Evolutionary conservation across 2,329 filamentous ascomycete genomes (phyloP), one percentile per base, ranked within the genome.

Genomic region (Scedosporium apiospermum): DNA sequence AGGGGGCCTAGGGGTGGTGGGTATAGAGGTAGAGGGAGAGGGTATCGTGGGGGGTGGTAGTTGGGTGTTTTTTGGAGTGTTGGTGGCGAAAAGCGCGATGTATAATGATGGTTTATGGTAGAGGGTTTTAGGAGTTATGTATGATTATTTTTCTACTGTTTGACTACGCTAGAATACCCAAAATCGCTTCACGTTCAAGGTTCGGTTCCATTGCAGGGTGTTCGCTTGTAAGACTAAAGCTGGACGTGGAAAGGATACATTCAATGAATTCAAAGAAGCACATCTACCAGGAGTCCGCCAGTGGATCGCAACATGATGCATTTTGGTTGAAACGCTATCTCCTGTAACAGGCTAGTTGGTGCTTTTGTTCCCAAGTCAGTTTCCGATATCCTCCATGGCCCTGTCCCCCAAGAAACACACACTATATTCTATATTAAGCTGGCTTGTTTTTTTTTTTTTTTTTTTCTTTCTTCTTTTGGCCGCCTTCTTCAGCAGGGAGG

Each of bases 1-100:
- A 71, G 84, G 69, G 74, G 84, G 64, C 72, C 82, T 57, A 76
- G 84, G 34, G 79, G 82, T 2, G 82, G 82, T 60, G 79, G 80
- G 2, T 82, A 80, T 58, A 80, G 83, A 49, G 78, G 77, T 16
- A 74, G 79, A 6, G 80, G 78, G 18, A 75, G 82, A 62, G 78
- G 80, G 16, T 82, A 78, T 66, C 75, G 80, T 2, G 76, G 77
- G n/a, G 75, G 78, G 27, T 81, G 79, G 79, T 82, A 70, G 67
- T 38, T 27, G 38, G 23, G 30, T 4, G 14, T 9, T 18, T 41
- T 10, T 18, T 57, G 53, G 53, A 23, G 23, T 27, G 53, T 26
- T n/a, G 30, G 18, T 5, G 41, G 41, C 14, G 49, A 53, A 14
- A 21, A 53, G 49, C 21, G 49, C 49, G 21, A 6, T n/a, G 21